Percentiles rank a stretch among this genome's conserved stretches.
Conservation (phyloP, 1,284 basidiomycete species). For the Apiotrichum gracile region DNA sequence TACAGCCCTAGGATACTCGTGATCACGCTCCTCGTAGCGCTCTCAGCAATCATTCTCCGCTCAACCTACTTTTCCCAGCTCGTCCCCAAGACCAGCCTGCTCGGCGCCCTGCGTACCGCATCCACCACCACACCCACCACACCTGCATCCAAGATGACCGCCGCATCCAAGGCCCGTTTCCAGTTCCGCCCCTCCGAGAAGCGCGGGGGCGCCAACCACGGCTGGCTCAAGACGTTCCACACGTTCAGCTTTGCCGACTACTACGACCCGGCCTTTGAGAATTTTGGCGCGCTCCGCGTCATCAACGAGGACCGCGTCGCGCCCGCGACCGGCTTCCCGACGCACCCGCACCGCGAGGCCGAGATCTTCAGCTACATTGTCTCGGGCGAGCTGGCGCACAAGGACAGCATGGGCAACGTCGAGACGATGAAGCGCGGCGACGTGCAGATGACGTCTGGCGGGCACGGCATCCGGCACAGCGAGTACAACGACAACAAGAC, state of each 20-base stretch:
- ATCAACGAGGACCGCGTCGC: constrained; percentile 54
- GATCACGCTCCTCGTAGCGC: constrained; percentile 8
- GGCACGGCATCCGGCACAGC: constrained; percentile 49
- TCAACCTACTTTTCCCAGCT: not conserved
- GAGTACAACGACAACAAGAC: constrained; percentile 63
- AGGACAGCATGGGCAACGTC: constrained; percentile 82
- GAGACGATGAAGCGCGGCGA: constrained; percentile 83
- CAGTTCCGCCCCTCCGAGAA: constrained; percentile 56
- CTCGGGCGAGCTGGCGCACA: constrained; percentile 48
- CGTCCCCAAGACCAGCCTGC: constrained; percentile 1
- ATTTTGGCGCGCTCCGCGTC: constrained; percentile 49
- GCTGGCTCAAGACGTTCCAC: constrained; percentile 85
- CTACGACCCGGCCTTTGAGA: constrained; percentile 50
- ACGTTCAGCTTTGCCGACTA: constrained; percentile 71
- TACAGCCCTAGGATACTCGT: not conserved
- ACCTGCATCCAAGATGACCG: not conserved
- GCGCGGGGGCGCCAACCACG: constrained; percentile 72
- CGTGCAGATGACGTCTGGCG: constrained; percentile 83
- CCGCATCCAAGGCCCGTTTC: constrained; percentile 8
- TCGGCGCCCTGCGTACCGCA: not conserved
- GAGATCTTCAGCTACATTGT: constrained; percentile 86
- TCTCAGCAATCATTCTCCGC: constrained; percentile 13
- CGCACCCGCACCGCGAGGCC: constrained; percentile 74
- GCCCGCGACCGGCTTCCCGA: constrained; percentile 71
- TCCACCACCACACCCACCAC: not conserved